Conservation (phyloP, 202 grass and related monocot species). For the Schoenoplectus tabernaemontani region DNA sequence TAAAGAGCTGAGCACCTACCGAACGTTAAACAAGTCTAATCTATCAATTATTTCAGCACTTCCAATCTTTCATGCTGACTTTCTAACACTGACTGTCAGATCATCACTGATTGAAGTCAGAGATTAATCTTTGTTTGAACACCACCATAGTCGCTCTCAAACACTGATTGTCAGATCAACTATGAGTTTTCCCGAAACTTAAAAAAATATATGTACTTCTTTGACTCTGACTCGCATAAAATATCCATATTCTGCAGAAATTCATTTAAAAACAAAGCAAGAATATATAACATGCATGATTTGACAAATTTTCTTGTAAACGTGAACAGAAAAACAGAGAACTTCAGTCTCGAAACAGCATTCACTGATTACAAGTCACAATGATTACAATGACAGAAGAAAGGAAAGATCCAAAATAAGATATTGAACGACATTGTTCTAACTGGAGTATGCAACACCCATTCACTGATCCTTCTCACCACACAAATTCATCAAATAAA, state of each 20-base stretch:
- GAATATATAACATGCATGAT: background rate
- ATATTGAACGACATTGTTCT: background rate
- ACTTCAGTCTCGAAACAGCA: background rate
- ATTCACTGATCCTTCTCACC: background rate
- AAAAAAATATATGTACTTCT: background rate
- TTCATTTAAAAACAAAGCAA: background rate
- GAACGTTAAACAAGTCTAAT: no score
- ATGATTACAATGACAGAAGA: background rate
- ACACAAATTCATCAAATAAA: slow-evolving; percentile 22
- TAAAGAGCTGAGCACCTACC: no score
- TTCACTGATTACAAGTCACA: slow-evolving; percentile 12
- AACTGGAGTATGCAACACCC: slow-evolving; percentile 8
- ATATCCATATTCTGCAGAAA: background rate
- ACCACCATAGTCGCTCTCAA: background rate
- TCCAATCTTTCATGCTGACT: no score
- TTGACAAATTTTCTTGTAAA: background rate
- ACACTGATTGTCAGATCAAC: no score
- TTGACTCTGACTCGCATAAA: background rate
- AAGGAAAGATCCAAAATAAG: background rate
- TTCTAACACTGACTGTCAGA: background rate
- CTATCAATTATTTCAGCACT: no score
- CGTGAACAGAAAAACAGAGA: background rate
- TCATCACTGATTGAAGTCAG: background rate
- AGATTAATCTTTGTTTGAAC: background rate
- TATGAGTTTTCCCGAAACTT: background rate